These are phyloP conservation scores for Sugiyamaella novakii DNA, from an alignment of 1,139 yeast species.

Conservation along the genomic window DNA sequence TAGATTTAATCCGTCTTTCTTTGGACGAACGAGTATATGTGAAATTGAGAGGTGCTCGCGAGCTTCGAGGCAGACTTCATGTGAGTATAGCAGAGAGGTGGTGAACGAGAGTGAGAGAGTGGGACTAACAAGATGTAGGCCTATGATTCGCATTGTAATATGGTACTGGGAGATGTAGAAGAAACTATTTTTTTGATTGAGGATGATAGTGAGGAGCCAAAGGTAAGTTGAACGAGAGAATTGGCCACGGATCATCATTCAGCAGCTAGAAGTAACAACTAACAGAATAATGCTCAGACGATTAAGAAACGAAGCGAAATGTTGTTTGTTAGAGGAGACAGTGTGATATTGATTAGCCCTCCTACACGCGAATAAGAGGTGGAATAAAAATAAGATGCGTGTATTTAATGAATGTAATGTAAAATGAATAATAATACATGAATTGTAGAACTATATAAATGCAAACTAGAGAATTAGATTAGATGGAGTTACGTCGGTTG, in stretches of 20 bases:
- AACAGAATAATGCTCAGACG: constrained; percentile 37
- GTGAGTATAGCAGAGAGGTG: constrained; percentile 46
- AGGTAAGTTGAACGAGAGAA: constrained; percentile 40
- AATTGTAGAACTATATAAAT: constrained; percentile 36
- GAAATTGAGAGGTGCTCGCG: constrained; percentile 95
- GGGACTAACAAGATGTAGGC: constrained; percentile 48
- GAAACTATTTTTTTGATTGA: constrained; percentile 72
- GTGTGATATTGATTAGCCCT: constrained; percentile 76
- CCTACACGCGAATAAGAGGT: constrained; percentile 28
- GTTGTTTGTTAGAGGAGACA: constrained; percentile 95
- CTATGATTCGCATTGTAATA: constrained; percentile 93
- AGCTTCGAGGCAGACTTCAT: constrained; percentile 85
- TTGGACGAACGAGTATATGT: constrained; percentile 86
- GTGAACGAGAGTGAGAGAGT: no score
- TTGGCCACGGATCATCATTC: no score
- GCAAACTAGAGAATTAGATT: no score
- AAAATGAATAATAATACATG: constrained; percentile 6
- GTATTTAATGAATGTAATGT: constrained; percentile 12
- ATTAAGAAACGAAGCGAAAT: constrained; percentile 74
- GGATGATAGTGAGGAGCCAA: constrained; percentile 49
- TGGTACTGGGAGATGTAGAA: constrained; percentile 90
- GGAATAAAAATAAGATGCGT: not conserved
- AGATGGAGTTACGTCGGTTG: constrained; percentile 64
- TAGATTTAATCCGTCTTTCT: constrained; percentile 83
- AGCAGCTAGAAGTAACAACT: no score